phyloP scores from a whole-genome alignment of 306 rosid genomes.

The Quillaja saponaria region DNA sequence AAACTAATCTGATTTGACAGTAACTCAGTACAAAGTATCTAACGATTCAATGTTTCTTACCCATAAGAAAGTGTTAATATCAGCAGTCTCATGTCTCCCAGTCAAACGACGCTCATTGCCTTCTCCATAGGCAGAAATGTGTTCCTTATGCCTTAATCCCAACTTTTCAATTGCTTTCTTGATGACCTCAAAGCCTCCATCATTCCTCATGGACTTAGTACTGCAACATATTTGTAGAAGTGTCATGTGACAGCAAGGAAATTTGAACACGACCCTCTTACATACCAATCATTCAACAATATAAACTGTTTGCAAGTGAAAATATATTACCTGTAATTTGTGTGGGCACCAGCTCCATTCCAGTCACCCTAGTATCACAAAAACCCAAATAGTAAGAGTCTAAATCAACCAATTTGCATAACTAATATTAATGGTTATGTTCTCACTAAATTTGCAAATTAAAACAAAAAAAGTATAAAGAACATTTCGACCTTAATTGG shows the following conservation, averaged over 20 bases:
- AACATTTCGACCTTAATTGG: conserved; percentile 65
- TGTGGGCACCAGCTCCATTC: conserved; percentile 99
- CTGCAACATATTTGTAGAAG: conserved; percentile 36
- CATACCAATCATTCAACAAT: neutral
- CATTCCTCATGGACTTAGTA: conserved; percentile 76
- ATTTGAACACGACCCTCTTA: no score
- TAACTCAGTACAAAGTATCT: no score
- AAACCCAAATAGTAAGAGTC: neutral
- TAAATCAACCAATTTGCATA: conserved; percentile 3
- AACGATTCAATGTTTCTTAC: no score
- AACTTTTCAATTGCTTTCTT: conserved; percentile 78
- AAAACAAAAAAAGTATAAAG: neutral
- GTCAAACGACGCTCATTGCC: conserved; percentile 94
- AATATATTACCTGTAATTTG: conserved; percentile 71
- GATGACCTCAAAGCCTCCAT: conserved; percentile 83
- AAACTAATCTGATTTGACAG: neutral
- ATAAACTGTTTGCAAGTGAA: neutral
- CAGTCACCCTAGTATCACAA: conserved; percentile 68
- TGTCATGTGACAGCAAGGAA: neutral
- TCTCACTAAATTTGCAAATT: neutral
- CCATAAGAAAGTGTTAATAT: conserved; percentile 86
- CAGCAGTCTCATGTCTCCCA: conserved; percentile 85
- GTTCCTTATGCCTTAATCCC: conserved; percentile 70
- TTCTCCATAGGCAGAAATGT: conserved; percentile 93
- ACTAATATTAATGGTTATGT: neutral